Evolutionary conservation across 495 filamentous ascomycete genomes (phyloP).

Genomic region (Hypoxylon fuscum): DNA sequence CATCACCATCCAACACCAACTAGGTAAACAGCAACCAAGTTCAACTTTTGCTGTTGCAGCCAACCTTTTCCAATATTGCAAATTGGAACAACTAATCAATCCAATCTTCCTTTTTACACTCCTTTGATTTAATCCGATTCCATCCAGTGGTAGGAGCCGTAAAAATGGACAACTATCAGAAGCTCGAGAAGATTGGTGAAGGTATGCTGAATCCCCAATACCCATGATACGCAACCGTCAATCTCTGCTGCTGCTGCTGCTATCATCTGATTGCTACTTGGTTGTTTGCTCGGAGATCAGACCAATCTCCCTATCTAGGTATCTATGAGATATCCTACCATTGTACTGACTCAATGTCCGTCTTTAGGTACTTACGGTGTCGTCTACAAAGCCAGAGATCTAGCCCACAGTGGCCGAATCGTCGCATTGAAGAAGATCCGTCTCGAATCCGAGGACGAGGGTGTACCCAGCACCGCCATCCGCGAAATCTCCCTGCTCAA

Average conservation of each 20-base stretch:
- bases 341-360: conserved; percentile 4
- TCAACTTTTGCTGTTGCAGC: conserved; percentile 13
- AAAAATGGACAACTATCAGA: conserved; percentile 98
- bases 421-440: conserved; percentile 99
- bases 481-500: conserved; percentile 96
- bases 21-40: conserved; percentile 35
- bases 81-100: conserved; percentile 1
- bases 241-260: neutral
- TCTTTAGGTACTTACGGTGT: conserved; percentile 85
- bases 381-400: conserved; percentile 90
- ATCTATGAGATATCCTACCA: neutral
- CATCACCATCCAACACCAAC: conserved; percentile 5
- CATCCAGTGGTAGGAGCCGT: neutral
- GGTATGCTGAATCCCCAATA: conserved; percentile 61
- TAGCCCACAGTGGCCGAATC: conserved; percentile 77
- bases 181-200: conserved; percentile 99
- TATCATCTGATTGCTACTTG: conserved; percentile 5
- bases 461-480: conserved; percentile 94
- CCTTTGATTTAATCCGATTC: conserved; percentile 15
- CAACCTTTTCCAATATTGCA: conserved; percentile 12
- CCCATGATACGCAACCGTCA: neutral
- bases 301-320: neutral
- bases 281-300: neutral
- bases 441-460: conserved; percentile 96
- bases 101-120: conserved; percentile 20